Percentiles rank a stretch among this genome's conserved stretches.
phyloP scores from a whole-genome alignment of 148 eudicot species.

The Silene conica region DNA sequence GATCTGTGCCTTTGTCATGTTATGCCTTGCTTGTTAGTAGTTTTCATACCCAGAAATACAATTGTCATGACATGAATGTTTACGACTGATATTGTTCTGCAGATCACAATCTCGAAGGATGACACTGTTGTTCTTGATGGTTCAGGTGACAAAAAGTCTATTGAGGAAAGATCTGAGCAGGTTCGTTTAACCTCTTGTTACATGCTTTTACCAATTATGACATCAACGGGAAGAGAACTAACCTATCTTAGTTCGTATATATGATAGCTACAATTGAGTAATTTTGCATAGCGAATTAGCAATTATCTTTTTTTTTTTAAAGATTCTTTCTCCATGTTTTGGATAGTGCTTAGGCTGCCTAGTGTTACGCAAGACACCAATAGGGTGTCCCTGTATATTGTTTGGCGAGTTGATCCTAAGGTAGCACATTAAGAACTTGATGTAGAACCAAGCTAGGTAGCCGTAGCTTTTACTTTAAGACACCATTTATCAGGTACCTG shows the following conservation, averaged over 20 bases:
- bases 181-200: conserved; percentile 28
- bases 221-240: background rate
- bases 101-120: conserved; percentile 88
- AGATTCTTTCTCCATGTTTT: background rate
- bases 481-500: background rate
- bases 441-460: background rate
- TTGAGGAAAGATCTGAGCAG: conserved; percentile 95
- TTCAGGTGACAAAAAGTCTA: conserved; percentile 71
- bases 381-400: too few species aligned
- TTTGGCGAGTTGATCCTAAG: background rate
- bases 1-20: too few species aligned
- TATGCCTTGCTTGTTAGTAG: too few species aligned
- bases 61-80: background rate
- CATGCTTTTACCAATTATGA: background rate
- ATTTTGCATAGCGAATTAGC: background rate
- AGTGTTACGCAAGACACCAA: background rate
- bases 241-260: background rate
- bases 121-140: conserved; percentile 95
- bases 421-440: background rate
- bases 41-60: background rate
- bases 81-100: conserved; percentile 3
- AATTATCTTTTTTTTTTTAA: background rate
- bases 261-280: too few species aligned
- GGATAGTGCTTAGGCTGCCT: background rate
- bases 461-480: background rate